Conservation (phyloP, 2,329 filamentous ascomycete genomes). For the Exophiala lecanii-corni region DNA sequence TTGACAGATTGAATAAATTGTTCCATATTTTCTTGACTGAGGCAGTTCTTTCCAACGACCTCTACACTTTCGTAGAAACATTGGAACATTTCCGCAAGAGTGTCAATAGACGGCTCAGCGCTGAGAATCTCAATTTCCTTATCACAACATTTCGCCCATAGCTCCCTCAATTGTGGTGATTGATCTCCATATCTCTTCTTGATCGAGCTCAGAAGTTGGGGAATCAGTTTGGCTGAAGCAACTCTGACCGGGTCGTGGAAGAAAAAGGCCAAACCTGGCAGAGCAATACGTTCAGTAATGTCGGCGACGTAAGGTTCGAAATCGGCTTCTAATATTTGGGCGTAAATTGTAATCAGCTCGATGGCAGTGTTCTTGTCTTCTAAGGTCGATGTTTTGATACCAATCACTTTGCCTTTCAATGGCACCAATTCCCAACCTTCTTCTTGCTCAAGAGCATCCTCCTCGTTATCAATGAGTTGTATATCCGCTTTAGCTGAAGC, state of each 20-base stretch:
- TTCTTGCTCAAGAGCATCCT: constrained; percentile 85
- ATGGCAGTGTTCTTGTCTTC: constrained; percentile 99
- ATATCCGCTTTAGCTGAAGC: constrained; percentile 96
- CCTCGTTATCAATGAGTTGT: constrained; percentile 89
- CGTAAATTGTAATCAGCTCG: constrained; percentile 94
- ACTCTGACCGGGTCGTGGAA: constrained; percentile 98
- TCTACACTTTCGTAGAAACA: constrained; percentile 99
- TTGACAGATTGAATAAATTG: constrained; percentile 82
- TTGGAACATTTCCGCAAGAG: constrained; percentile 97
- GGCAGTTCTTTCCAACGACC: constrained; percentile 79
- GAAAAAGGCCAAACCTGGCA: constrained; percentile 94
- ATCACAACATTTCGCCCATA: constrained; percentile 82
- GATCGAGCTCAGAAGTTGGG: constrained; percentile 86
- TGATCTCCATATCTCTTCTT: constrained; percentile 83
- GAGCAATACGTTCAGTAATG: constrained; percentile 93
- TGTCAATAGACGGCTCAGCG: constrained; percentile 92
- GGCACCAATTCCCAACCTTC: constrained; percentile 98
- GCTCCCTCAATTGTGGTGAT: constrained; percentile 70
- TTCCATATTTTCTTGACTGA: constrained; percentile 73
- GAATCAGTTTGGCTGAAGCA: constrained; percentile 89
- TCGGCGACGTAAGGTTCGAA: constrained; percentile 90
- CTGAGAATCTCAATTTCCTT: constrained; percentile 91
- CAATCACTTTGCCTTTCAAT: constrained; percentile 95
- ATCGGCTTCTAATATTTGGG: constrained; percentile 85
- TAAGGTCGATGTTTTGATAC: constrained; percentile 92